Conservation (phyloP, 345 rosid genomes). For the Carallia pectinifolia region DNA sequence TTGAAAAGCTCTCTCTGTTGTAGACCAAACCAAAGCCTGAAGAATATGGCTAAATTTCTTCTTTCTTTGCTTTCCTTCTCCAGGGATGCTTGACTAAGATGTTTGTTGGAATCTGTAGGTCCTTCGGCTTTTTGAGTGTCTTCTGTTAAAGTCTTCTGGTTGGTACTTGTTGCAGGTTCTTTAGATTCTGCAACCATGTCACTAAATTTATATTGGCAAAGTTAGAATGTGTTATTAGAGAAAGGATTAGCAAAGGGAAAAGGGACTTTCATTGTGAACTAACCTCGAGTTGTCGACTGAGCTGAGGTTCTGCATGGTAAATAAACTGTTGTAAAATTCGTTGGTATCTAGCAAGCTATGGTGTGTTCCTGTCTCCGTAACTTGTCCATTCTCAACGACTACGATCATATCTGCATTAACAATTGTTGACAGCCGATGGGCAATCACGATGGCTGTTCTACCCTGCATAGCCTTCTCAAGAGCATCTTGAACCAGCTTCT, state of each 20-base stretch:
- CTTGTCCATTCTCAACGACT: constrained; percentile 53
- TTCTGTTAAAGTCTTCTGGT: constrained; percentile 11
- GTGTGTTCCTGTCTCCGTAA: constrained; percentile 58
- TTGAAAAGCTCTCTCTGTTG: constrained; percentile 38
- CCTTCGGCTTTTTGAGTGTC: constrained; percentile 17
- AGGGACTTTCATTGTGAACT: constrained; percentile 5
- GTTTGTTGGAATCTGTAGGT: constrained; percentile 1
- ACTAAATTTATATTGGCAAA: constrained; percentile 5
- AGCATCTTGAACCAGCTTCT: constrained; percentile 61
- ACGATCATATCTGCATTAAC: constrained; percentile 55
- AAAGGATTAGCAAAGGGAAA: neutral
- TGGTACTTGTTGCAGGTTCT: constrained; percentile 14
- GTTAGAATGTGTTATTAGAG: constrained; percentile 5
- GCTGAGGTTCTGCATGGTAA: constrained; percentile 46
- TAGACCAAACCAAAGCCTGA: constrained; percentile 58
- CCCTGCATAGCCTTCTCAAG: constrained; percentile 59
- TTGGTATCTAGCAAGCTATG: constrained; percentile 44
- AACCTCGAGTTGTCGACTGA: constrained; percentile 37
- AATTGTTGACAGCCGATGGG: constrained; percentile 62
- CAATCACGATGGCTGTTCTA: constrained; percentile 57
- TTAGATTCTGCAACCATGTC: constrained; percentile 24
- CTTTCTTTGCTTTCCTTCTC: constrained; percentile 19
- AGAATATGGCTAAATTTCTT: constrained; percentile 32
- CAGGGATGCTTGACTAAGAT: constrained; percentile 13
- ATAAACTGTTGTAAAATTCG: constrained; percentile 39